phyloP scores from a whole-genome alignment of 352 stramenopile species.

The Phytophthora multivora region DNA sequence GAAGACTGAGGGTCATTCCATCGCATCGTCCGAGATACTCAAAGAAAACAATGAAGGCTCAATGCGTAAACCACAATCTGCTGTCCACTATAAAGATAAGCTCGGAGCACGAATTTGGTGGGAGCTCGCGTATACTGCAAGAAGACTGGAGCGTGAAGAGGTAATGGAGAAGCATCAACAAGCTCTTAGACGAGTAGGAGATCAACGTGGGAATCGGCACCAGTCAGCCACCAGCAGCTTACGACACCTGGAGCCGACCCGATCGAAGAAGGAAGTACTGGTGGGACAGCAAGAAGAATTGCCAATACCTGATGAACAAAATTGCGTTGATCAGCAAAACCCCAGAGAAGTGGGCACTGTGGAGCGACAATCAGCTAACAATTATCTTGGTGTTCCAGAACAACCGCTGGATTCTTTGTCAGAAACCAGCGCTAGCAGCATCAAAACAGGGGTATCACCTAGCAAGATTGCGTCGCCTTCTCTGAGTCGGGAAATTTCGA shows the following conservation, averaged over 20 bases:
- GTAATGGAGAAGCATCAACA: constrained; percentile 9
- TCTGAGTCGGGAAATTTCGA: not conserved
- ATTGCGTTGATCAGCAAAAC: not conserved
- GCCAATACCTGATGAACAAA: not conserved
- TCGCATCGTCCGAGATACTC: too few relatives aligned
- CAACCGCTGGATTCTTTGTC: too few relatives aligned
- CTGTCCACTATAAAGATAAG: constrained; percentile 45
- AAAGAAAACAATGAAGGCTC: not conserved
- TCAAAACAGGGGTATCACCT: not conserved
- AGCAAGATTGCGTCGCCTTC: not conserved
- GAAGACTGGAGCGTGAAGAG: constrained; percentile 37
- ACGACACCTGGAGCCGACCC: constrained; percentile 1
- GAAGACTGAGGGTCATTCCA: not conserved
- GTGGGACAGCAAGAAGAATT: not conserved
- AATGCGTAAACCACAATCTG: not conserved
- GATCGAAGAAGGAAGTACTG: not conserved
- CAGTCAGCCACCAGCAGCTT: not conserved
- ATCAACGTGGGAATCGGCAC: not conserved
- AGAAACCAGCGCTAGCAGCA: not conserved
- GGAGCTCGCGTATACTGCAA: constrained; percentile 62
- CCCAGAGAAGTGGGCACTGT: not conserved
- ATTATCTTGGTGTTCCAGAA: not conserved
- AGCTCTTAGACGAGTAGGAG: not conserved
- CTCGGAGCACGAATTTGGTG: constrained; percentile 68
- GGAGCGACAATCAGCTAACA: not conserved